Evolutionary conservation across 1,139 yeast species (phyloP), one percentile per base, ranked within the genome.

Genomic region (Pichia norvegensis): DNA sequence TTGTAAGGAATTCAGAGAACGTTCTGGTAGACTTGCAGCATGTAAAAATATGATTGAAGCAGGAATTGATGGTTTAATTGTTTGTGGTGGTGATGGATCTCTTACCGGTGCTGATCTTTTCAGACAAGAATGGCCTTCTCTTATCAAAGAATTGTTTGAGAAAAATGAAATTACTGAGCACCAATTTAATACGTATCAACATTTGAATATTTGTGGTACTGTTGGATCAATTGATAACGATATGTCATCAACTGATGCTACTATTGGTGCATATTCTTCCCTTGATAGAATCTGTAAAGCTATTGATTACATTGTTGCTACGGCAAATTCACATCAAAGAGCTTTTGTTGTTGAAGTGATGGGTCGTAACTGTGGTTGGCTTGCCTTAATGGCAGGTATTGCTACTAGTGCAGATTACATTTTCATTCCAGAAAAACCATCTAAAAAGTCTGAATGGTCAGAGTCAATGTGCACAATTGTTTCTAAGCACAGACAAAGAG

Each of bases 311-410:
- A 84, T 84, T 51, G 92, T 83, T 62, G 92, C 90, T 40, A 84
- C 94, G 35, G 94, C 94, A 31, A 80, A 79, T 48, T 82, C 90
- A 1, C 94, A 84, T 63, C 82, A 87, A 27, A 70, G 94, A 62
- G 94, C 94, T 9, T 84, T 84, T 60, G 88, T 84, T 36, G 80
- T 84, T 40, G 94, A 84, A 65, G 94, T 84, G n/a, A 84, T 84
- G 94, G 94, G 94, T 51, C 74, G 94, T 65, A 92, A 84, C 59
- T 84, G 94, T 70, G 94, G 94, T 54, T 84, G 94, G 94, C 72
- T 84, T 53, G 92, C 86, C 1, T 67, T 84, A 54, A 83, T 83
- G 85, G 84, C 92, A 2, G 92, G 92, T 56, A 76, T 84, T 49
- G 81, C 90, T 22, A 82, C 92, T 16, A 80, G 85, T 60, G 92